A percentile compares a stretch with the other conserved stretches of the same genome.
These are phyloP conservation scores for Millerozyma acaciae DNA, from an alignment of 805 yeast species.

Conservation along the genomic window DNA sequence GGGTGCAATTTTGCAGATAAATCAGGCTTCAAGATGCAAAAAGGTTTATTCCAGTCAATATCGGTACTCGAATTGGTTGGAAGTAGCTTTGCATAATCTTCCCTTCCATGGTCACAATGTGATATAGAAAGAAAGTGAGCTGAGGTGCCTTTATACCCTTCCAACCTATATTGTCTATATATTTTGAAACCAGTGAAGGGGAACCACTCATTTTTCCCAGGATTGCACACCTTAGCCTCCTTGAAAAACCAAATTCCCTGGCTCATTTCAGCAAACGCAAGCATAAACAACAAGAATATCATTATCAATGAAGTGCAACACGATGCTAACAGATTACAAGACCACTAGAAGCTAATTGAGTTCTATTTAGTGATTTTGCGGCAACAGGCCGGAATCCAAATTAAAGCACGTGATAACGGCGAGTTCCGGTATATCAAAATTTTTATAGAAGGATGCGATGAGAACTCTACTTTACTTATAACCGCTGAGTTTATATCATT, in stretches of 20 bases:
- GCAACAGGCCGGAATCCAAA: too few species aligned
- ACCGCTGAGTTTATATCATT: too few species aligned
- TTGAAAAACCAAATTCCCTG: slow-evolving; percentile 17
- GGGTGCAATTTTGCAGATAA: slow-evolving; percentile 11
- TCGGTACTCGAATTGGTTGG: slow-evolving; percentile 30
- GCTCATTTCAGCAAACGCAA: not conserved
- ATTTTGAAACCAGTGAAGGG: slow-evolving; percentile 57
- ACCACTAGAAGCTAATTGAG: not conserved
- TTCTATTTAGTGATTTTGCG: slow-evolving; percentile 5
- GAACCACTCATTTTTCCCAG: slow-evolving; percentile 16
- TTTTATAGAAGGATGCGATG: too few species aligned
- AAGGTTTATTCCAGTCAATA: slow-evolving; percentile 47
- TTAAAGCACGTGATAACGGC: too few species aligned
- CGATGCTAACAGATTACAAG: too few species aligned
- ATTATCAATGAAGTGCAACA: too few species aligned
- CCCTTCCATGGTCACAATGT: slow-evolving; percentile 50
- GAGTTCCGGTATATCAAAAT: too few species aligned
- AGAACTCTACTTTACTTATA: too few species aligned
- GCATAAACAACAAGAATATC: not conserved
- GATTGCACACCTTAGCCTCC: slow-evolving; percentile 33
- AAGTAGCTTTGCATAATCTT: slow-evolving; percentile 38
- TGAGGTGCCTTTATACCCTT: slow-evolving; percentile 31
- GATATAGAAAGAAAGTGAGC: slow-evolving; percentile 44
- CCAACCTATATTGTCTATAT: slow-evolving; percentile 44
- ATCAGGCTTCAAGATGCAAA: slow-evolving; percentile 39